Percentiles rank a stretch among this genome's conserved stretches.
These are phyloP conservation scores for Phialemoniopsis sp. DNA, from an alignment of 2,329 filamentous ascomycete species.

Conservation along the genomic window DNA sequence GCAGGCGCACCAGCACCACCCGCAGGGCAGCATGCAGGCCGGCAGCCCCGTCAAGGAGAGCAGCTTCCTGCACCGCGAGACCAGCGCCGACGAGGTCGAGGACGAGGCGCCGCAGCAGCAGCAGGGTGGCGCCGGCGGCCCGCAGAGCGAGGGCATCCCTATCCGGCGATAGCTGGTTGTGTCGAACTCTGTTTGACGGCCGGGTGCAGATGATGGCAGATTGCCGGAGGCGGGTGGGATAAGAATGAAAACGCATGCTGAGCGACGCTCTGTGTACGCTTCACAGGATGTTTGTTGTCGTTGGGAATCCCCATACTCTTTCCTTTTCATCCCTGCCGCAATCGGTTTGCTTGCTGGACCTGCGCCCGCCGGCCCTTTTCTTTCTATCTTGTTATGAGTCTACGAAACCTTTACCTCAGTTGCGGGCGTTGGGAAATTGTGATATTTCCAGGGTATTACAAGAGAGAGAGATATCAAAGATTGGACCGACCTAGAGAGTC, in stretches of 20 bases:
- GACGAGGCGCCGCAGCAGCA: constrained; percentile 10
- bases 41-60: constrained; percentile 88
- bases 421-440: constrained; percentile 10
- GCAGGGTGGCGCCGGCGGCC: constrained; percentile 8
- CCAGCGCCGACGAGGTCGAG: constrained; percentile 56
- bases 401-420: constrained; percentile 6
- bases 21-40: constrained; percentile 45
- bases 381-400: constrained; percentile 4
- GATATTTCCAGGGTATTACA: constrained; percentile 3
- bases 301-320: too few relatives aligned
- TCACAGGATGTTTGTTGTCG: too few relatives aligned
- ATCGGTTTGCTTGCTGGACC: too few relatives aligned
- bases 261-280: too few relatives aligned
- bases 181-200: too few relatives aligned
- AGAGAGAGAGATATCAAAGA: constrained; percentile 1
- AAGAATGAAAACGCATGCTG: too few relatives aligned
- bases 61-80: constrained; percentile 80
- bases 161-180: constrained; percentile 52
- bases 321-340: too few relatives aligned
- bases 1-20: constrained; percentile 6
- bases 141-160: constrained; percentile 48
- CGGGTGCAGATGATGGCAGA: too few relatives aligned
- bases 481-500: too few relatives aligned
- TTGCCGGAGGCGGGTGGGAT: not conserved
- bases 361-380: too few relatives aligned